Evolutionary conservation across 371 early-diverging fungal genomes (phyloP).

Genomic region (Mortierella sp.): DNA sequence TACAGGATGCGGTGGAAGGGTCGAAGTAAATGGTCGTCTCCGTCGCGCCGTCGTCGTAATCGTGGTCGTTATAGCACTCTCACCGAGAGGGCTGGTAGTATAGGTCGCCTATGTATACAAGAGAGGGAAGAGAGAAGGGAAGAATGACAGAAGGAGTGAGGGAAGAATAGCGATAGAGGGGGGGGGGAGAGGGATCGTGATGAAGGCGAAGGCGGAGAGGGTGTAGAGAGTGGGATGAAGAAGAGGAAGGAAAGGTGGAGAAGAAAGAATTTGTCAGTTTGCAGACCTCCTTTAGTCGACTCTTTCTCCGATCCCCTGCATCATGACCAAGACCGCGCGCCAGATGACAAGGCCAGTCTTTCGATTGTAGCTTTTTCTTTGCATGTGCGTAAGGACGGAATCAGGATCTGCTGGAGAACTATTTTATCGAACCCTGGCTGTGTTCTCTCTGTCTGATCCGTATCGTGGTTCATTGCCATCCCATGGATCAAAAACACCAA

Average conservation of each 20-base stretch:
- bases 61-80: constrained; percentile 1
- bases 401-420: background rate
- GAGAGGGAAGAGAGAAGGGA: background rate
- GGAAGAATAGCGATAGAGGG: background rate
- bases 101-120: background rate
- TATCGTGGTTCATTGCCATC: background rate
- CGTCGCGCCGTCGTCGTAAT: too few relatives aligned
- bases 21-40: too few relatives aligned
- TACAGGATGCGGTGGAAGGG: background rate
- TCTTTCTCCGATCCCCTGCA: constrained; percentile 30
- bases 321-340: constrained; percentile 19
- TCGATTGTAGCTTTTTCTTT: too few relatives aligned
- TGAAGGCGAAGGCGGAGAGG: background rate
- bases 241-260: background rate
- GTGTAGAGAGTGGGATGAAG: background rate
- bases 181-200: background rate
- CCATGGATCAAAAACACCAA: too few relatives aligned
- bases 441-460: background rate
- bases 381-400: background rate
- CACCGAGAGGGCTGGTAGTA: background rate
- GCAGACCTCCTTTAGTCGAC: constrained; percentile 5
- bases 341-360: background rate
- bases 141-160: background rate
- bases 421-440: too few relatives aligned
- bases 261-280: background rate